Percentiles rank a stretch among this genome's conserved stretches.
Evolutionary conservation across 2,329 filamentous ascomycete species (phyloP).

Genomic region (Cordyceps cateniannulata): DNA sequence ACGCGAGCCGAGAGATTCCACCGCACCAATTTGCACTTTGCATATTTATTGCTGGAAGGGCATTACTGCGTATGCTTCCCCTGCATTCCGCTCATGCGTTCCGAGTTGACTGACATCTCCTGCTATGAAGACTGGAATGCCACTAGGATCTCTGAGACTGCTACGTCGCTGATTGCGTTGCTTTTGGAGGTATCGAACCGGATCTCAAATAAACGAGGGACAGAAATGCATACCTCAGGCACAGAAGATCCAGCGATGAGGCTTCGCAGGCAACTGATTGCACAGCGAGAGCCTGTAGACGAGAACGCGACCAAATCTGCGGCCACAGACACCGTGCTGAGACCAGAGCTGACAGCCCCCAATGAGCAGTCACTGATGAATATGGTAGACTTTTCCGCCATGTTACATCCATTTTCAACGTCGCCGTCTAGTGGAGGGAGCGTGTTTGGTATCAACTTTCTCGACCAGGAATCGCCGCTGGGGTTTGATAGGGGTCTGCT

Average conservation of each 20-base stretch:
- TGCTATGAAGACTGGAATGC: not conserved
- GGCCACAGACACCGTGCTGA: not conserved
- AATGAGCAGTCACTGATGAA: not conserved
- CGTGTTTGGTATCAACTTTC: slow-evolving; percentile 5
- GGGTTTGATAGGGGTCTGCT: not conserved
- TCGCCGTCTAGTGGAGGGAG: slow-evolving; percentile 13
- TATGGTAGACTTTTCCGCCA: slow-evolving; percentile 10
- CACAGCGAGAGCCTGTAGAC: not conserved
- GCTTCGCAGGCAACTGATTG: slow-evolving; percentile 24
- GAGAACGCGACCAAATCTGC: not conserved
- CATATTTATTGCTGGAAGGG: slow-evolving; percentile 30
- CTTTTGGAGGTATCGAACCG: slow-evolving; percentile 30
- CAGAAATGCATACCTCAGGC: not conserved
- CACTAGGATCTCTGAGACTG: slow-evolving; percentile 25
- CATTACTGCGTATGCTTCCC: slow-evolving; percentile 12
- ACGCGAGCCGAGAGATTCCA: slow-evolving; percentile 23
- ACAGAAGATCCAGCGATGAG: slow-evolving; percentile 27
- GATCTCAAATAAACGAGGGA: slow-evolving; percentile 26
- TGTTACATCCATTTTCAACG: slow-evolving; percentile 11
- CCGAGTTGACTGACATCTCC: not conserved
- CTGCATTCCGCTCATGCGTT: not conserved
- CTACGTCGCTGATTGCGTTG: slow-evolving; percentile 27
- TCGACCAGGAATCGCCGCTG: slow-evolving; percentile 1
- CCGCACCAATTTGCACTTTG: slow-evolving; percentile 33
- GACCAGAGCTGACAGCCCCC: not conserved